Evolutionary conservation across 345 rosid species (phyloP).

Genomic region (Anacardium occidentale): DNA sequence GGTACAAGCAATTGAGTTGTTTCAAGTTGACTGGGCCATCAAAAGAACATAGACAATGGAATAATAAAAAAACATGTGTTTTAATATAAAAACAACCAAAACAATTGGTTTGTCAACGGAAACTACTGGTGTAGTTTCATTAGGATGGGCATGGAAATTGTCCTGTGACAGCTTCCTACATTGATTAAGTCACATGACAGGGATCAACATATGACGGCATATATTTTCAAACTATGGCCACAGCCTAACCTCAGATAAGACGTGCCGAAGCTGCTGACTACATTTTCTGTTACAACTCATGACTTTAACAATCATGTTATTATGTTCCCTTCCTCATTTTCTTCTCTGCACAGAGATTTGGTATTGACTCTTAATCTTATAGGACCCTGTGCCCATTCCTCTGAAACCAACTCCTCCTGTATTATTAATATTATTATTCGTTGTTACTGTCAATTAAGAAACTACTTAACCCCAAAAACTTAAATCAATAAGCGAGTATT

Average conservation of each 20-base stretch:
- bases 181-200: neutral
- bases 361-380: slow-evolving; percentile 16
- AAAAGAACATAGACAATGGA: too few relatives aligned
- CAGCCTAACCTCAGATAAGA: slow-evolving; percentile 4
- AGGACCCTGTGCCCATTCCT: slow-evolving; percentile 28
- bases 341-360: slow-evolving; percentile 29
- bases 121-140: neutral
- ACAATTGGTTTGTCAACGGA: neutral
- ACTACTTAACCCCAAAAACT: too few relatives aligned
- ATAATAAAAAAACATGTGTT: neutral
- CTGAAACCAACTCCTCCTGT: neutral
- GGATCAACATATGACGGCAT: neutral
- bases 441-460: neutral
- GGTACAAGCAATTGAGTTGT: too few relatives aligned
- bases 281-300: slow-evolving; percentile 1
- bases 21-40: neutral
- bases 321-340: neutral
- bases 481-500: too few relatives aligned
- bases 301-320: neutral
- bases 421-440: neutral
- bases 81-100: neutral
- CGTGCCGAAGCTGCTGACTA: slow-evolving; percentile 13
- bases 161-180: neutral
- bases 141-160: neutral
- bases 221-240: neutral